Conservation (phyloP, 169 alveolate species). For the Plasmodium vivax region DNA sequence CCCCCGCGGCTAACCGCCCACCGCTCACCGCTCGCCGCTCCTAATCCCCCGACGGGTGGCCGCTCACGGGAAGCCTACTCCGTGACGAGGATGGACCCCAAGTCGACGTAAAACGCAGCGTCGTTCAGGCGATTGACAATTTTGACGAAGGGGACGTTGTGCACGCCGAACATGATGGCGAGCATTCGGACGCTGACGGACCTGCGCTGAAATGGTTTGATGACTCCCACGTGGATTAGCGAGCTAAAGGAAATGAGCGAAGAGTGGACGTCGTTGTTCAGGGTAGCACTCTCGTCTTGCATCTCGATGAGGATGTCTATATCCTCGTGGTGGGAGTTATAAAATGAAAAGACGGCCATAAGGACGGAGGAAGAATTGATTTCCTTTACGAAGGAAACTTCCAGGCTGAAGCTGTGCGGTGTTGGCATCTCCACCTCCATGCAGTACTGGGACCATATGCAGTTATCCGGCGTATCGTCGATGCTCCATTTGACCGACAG, state of each 20-base stretch:
- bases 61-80: not conserved
- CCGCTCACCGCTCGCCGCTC: not conserved
- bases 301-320: slow-evolving; percentile 34
- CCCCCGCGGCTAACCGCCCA: too few species aligned
- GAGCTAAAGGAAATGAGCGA: slow-evolving; percentile 55
- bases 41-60: not conserved
- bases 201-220: slow-evolving; percentile 40
- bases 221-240: slow-evolving; percentile 23
- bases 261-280: not conserved
- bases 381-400: slow-evolving; percentile 68
- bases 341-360: slow-evolving; percentile 35
- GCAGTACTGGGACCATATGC: slow-evolving; percentile 56
- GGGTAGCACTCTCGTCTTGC: slow-evolving; percentile 5
- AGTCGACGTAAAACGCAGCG: slow-evolving; percentile 23
- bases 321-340: slow-evolving; percentile 37
- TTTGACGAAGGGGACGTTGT: slow-evolving; percentile 35
- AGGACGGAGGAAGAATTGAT: slow-evolving; percentile 47
- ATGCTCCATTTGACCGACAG: slow-evolving; percentile 55
- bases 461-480: slow-evolving; percentile 31
- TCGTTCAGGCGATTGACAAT: slow-evolving; percentile 7
- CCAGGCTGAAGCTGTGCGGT: slow-evolving; percentile 9
- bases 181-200: slow-evolving; percentile 27
- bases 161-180: slow-evolving; percentile 61
- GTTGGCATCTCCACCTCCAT: slow-evolving; percentile 52
- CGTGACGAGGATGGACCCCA: slow-evolving; percentile 48